Evolutionary conservation across 306 rosid species (phyloP), one percentile per base, ranked within the genome.

Genomic region (Herpetospermum pedunculosum): DNA sequence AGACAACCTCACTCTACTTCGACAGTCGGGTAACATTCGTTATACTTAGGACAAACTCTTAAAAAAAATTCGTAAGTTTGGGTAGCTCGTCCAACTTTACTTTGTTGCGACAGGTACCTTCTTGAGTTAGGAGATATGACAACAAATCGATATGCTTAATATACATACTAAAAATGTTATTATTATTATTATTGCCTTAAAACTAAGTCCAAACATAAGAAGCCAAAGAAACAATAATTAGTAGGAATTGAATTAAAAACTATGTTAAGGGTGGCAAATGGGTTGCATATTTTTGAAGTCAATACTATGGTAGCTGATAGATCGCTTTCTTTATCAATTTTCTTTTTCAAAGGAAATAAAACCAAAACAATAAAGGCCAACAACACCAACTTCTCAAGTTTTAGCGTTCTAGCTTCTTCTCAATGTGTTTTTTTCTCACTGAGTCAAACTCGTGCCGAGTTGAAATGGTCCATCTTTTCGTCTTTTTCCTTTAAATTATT

Each of bases 301-400:
- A 65, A 62, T 38, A 23, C 19, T 11, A 19, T 65, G 72, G 72
- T 65, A 65, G 72, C 29, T 65, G 30, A 65, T 10, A 19, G 32
- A 65, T 65, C 72, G 72, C 72, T 65, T 40, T 65, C 72, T 38
- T 3, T 9, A 14, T 21, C 11, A 37, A 38, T 19, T 38, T 65
- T 40, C 4, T 38, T 38, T 16, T 10, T 23, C 29, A 38, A 35
- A 40, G 30, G 49, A 65, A 65, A 65, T 21, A 65, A 32, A 38
- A 65, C 46, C 47, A 65, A 65, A 65, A 35, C 44, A 65, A 65
- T 65, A 65, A 65, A 65, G 29, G 72, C 46, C 50, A 65, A 65
- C 67, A 59, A 38, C 25, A 30, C 41, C 44, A 62, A 62, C 32
- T 32, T 32, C 46, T 65, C 41, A 32, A 34, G 67, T 59, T 30